Evolutionary conservation across 108 stramenopile genomes (phyloP).

Genomic region (Skeletonema marinoi): DNA sequence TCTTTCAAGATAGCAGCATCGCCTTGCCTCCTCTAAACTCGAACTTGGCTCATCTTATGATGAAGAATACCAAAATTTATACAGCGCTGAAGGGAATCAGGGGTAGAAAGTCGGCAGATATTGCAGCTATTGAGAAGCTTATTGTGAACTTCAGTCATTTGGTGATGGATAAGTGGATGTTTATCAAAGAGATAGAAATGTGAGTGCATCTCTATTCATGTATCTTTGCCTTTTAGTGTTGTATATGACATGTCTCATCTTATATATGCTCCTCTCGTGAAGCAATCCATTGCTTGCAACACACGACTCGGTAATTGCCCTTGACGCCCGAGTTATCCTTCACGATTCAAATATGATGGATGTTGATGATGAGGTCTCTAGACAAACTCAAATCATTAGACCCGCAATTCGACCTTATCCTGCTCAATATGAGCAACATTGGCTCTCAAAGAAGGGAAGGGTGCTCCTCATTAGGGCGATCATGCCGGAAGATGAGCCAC

Average conservation of each 20-base stretch:
- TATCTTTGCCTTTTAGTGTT: too few relatives aligned
- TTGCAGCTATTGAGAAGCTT: constrained; percentile 25
- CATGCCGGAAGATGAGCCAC: constrained; percentile 42
- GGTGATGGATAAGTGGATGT: constrained; percentile 34
- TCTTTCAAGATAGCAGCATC: constrained; percentile 23
- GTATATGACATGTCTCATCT: too few relatives aligned
- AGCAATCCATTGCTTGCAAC: not conserved
- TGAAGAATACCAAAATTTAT: constrained; percentile 35
- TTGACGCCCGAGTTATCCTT: constrained; percentile 40
- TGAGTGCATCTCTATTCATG: too few relatives aligned
- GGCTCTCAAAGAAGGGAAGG: constrained; percentile 29
- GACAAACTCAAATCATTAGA: constrained; percentile 16
- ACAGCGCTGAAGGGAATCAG: constrained; percentile 35
- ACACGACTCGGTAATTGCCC: constrained; percentile 16
- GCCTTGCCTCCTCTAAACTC: constrained; percentile 46
- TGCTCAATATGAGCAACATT: constrained; percentile 20
- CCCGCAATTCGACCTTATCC: constrained; percentile 48
- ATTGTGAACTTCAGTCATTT: constrained; percentile 42
- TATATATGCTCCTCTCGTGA: too few relatives aligned
- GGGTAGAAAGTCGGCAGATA: constrained; percentile 26
- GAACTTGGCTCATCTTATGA: constrained; percentile 39
- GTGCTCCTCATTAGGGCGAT: constrained; percentile 36
- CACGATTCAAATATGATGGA: constrained; percentile 9
- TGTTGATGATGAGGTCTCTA: not conserved
- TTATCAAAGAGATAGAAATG: constrained; percentile 47